These are phyloP conservation scores for Bipolaris bicolor DNA, from an alignment of 2,329 filamentous ascomycete genomes.

Conservation along the genomic window DNA sequence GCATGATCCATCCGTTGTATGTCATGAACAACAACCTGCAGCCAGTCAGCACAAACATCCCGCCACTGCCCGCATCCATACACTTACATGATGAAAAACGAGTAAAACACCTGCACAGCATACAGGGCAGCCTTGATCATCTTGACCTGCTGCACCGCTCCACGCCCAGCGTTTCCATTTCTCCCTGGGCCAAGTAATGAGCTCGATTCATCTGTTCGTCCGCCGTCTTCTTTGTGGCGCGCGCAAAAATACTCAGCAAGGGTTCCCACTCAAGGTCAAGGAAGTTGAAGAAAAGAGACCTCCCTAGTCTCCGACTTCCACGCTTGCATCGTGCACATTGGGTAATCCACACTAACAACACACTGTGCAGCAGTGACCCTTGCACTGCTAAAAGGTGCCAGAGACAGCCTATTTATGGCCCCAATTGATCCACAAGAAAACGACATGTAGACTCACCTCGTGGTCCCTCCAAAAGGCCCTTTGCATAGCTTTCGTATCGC, in stretches of 20 bases:
- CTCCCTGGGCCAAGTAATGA: constrained; percentile 80
- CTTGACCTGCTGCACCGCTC: constrained; percentile 71
- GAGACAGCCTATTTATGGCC: too few relatives aligned
- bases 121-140: constrained; percentile 83
- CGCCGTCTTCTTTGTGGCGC: constrained; percentile 24
- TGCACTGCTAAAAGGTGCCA: too few relatives aligned
- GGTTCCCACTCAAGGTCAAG: constrained; percentile 16
- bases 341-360: too few relatives aligned
- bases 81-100: constrained; percentile 98
- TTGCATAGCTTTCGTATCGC: constrained; percentile 68
- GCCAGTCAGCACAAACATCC: constrained; percentile 17
- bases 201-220: constrained; percentile 59
- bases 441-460: constrained; percentile 38
- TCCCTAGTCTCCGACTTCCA: constrained; percentile 12
- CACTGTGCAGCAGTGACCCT: too few relatives aligned
- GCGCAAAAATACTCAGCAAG: constrained; percentile 37
- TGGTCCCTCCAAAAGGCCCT: constrained; percentile 33
- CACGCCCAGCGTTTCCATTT: constrained; percentile 55
- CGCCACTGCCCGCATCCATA: background rate
- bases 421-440: background rate
- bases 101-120: constrained; percentile 94
- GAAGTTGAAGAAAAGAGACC: constrained; percentile 15
- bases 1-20: constrained; percentile 99
- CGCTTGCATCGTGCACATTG: background rate
- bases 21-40: constrained; percentile 98